These are phyloP conservation scores for Penicillium sp. DNA, from an alignment of 2,329 filamentous ascomycete species.

Conservation along the genomic window DNA sequence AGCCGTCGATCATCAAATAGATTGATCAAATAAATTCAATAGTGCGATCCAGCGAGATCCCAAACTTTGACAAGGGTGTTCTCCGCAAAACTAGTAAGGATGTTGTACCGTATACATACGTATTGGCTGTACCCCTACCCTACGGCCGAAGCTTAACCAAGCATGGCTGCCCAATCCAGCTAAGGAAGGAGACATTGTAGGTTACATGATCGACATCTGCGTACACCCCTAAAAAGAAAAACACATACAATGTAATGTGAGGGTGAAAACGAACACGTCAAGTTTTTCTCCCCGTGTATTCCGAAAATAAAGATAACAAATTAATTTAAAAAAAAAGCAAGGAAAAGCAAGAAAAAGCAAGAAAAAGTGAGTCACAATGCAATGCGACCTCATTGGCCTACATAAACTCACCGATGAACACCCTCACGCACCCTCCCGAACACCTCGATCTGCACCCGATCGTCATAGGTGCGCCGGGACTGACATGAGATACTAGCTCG, in stretches of 20 bases:
- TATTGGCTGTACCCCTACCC: background rate
- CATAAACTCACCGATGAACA: constrained; percentile 6
- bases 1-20: constrained; percentile 13
- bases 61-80: background rate
- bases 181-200: background rate
- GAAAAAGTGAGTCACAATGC: background rate
- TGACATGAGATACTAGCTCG: constrained; percentile 29
- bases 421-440: constrained; percentile 14
- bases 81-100: background rate
- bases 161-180: background rate
- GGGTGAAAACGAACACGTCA: background rate
- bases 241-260: background rate
- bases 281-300: background rate
- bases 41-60: constrained; percentile 12
- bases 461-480: constrained; percentile 5
- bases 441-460: constrained; percentile 16
- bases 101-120: background rate
- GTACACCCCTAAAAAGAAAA: background rate
- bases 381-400: constrained; percentile 1
- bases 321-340: background rate
- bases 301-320: background rate
- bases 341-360: background rate
- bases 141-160: background rate
- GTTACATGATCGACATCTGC: background rate
- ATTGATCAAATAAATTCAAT: constrained; percentile 17